Conservation (phyloP, 78 protist species). For the Acrasis kona region DNA sequence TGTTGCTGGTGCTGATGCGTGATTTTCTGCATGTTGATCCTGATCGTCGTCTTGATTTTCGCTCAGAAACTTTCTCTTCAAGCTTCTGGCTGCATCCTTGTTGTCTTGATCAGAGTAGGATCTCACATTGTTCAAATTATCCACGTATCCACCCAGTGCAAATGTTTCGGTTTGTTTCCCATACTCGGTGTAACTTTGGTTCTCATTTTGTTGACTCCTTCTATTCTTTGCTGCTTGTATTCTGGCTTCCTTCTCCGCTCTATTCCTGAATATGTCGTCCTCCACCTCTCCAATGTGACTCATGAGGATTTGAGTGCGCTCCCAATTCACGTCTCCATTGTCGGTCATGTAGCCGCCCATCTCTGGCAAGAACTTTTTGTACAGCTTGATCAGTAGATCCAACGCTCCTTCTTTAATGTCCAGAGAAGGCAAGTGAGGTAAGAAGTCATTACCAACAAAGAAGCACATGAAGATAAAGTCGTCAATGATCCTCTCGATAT, state of each 20-base stretch:
- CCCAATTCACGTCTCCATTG: constrained; percentile 36
- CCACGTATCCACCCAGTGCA: too few species aligned
- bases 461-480: constrained; percentile 94
- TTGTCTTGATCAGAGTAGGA: too few species aligned
- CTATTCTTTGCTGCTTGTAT: neutral
- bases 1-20: neutral
- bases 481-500: constrained; percentile 88
- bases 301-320: constrained; percentile 30
- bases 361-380: constrained; percentile 31
- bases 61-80: neutral
- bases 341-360: constrained; percentile 76
- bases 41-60: neutral
- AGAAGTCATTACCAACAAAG: constrained; percentile 97
- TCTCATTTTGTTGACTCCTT: too few species aligned
- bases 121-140: too few species aligned
- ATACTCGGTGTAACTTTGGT: too few species aligned
- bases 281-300: constrained; percentile 27
- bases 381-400: constrained; percentile 60
- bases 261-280: constrained; percentile 16
- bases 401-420: constrained; percentile 88
- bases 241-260: neutral
- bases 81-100: too few species aligned
- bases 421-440: constrained; percentile 93
- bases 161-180: neutral
- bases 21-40: neutral